These are phyloP conservation scores for Triticum aestivum DNA, from an alignment of 176 grass and related monocot genomes.

Conservation along the genomic window IWGSC_CS_RefSeq_v2.1 NC_057813.1:36962133-36962632, in stretches of 20 bases:
- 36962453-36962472: slow-evolving; percentile 28
- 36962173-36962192: slow-evolving; percentile 10
- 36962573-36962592: slow-evolving; percentile 48
- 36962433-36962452: slow-evolving; percentile 60
- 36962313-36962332: slow-evolving; percentile 40
- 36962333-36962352: slow-evolving; percentile 34
- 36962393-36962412: slow-evolving; percentile 35
- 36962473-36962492: slow-evolving; percentile 59
- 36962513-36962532: slow-evolving; percentile 55
- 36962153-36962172: background rate
- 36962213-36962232: slow-evolving; percentile 60
- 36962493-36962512: slow-evolving; percentile 56
- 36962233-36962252: slow-evolving; percentile 50
- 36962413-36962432: slow-evolving; percentile 44
- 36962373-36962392: background rate
- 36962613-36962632: slow-evolving; percentile 38
- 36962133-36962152: background rate
- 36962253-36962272: slow-evolving; percentile 31
- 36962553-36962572: slow-evolving; percentile 63
- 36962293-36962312: slow-evolving; percentile 63
- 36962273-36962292: slow-evolving; percentile 49
- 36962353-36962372: background rate
- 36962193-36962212: slow-evolving; percentile 59
- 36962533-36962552: slow-evolving; percentile 38
- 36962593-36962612: slow-evolving; percentile 66